Conservation (phyloP, 2,329 filamentous ascomycete genomes). For the Colletotrichum tropicicola region DNA sequence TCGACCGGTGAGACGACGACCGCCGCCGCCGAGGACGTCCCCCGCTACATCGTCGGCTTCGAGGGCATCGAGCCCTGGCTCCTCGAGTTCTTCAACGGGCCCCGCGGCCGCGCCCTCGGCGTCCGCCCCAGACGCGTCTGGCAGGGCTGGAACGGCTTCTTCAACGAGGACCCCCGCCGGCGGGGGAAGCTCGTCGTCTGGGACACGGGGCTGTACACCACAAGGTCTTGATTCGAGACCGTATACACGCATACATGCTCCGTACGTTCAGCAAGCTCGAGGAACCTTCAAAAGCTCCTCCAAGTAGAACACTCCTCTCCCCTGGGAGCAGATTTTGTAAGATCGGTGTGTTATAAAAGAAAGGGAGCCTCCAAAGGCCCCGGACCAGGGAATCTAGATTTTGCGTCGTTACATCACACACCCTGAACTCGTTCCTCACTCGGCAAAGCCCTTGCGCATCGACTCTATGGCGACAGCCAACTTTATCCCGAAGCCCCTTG, state of each 20-base stretch:
- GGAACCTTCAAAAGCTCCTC: too few species aligned
- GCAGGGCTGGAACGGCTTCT: conserved; percentile 68
- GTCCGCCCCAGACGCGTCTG: conserved; percentile 59
- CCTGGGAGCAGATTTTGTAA: too few species aligned
- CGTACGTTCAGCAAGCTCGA: too few species aligned
- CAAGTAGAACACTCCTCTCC: too few species aligned
- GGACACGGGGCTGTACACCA: conserved; percentile 54
- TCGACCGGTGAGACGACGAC: not conserved
- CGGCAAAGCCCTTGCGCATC: too few species aligned
- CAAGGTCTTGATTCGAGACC: not conserved
- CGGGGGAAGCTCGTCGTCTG: conserved; percentile 67
- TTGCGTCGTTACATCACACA: too few species aligned
- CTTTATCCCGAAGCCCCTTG: too few species aligned
- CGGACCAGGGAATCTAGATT: too few species aligned
- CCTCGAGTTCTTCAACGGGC: conserved; percentile 51
- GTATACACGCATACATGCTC: not conserved
- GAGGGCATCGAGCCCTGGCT: conserved; percentile 63
- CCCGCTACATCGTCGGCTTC: conserved; percentile 69
- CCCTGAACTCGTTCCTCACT: not conserved
- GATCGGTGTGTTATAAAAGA: too few species aligned
- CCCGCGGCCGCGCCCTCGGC: conserved; percentile 49
- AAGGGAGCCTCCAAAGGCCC: too few species aligned
- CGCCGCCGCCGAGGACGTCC: conserved; percentile 46
- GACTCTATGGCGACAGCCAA: too few species aligned
- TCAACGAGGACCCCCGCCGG: conserved; percentile 69